These are phyloP conservation scores for Fraxinus baroniana DNA, from an alignment of 305 asterid species.

Conservation along the genomic window DNA sequence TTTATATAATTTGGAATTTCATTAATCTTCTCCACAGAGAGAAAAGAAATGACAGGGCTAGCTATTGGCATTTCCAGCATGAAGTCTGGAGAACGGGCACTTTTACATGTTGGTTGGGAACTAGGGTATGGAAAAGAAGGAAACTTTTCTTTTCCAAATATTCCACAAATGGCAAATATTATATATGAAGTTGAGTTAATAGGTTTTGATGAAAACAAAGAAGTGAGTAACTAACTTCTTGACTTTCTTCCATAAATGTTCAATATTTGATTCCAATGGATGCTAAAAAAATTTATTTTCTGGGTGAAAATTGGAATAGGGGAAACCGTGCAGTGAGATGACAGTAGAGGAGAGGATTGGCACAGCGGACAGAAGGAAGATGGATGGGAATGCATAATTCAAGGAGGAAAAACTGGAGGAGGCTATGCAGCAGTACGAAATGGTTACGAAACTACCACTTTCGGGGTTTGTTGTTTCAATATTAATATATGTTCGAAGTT, in stretches of 20 bases:
- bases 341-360: constrained; percentile 98
- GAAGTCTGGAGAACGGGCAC: constrained; percentile 89
- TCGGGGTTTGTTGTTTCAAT: neutral
- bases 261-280: neutral
- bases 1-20: constrained; percentile 15
- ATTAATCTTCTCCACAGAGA: constrained; percentile 58
- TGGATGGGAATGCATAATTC: constrained; percentile 89
- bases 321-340: constrained; percentile 93
- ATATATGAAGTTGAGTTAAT: constrained; percentile 88
- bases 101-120: constrained; percentile 83
- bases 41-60: constrained; percentile 81
- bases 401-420: constrained; percentile 85
- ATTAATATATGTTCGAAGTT: neutral
- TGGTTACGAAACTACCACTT: constrained; percentile 45
- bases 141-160: constrained; percentile 95
- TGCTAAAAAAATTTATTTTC: neutral
- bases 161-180: constrained; percentile 85
- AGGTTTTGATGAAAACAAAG: constrained; percentile 94
- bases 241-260: neutral
- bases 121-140: constrained; percentile 96
- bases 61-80: constrained; percentile 80
- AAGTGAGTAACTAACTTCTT: constrained; percentile 47
- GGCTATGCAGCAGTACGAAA: constrained; percentile 98
- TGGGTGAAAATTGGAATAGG: constrained; percentile 46
- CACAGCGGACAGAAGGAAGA: constrained; percentile 92